Evolutionary conservation across 139 green algal species (phyloP).

Genomic region (Auxenochlorella pyrenoidosa): DNA sequence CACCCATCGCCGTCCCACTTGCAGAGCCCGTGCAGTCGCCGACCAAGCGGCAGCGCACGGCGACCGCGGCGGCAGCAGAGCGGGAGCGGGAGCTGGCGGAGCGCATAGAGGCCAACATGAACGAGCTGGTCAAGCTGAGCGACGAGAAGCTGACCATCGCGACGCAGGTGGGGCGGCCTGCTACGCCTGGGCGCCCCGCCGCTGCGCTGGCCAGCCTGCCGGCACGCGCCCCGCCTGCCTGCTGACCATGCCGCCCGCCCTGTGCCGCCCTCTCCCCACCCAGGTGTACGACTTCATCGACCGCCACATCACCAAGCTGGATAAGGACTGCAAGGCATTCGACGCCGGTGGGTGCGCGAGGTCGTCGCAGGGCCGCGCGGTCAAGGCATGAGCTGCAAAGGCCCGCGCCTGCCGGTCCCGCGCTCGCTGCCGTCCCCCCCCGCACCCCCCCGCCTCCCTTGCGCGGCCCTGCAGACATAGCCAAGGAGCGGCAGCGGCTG

Average conservation of each 20-base stretch:
- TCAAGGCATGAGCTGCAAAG: too few relatives aligned
- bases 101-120: conserved; percentile 47
- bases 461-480: conserved; percentile 58
- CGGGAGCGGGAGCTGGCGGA: not conserved
- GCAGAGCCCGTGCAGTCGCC: conserved; percentile 11
- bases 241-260: not conserved
- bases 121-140: conserved; percentile 57
- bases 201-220: not conserved
- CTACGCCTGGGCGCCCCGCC: not conserved
- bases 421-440: not conserved
- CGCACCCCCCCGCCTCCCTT: not conserved
- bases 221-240: not conserved
- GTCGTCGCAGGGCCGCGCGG: too few relatives aligned
- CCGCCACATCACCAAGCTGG: conserved; percentile 76
- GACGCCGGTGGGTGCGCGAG: conserved; percentile 37
- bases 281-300: conserved; percentile 90
- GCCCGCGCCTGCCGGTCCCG: too few relatives aligned
- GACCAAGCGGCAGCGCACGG: conserved; percentile 34
- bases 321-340: conserved; percentile 74
- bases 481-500: conserved; percentile 58
- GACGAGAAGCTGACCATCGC: conserved; percentile 59
- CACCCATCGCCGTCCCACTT: not conserved
- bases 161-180: not conserved
- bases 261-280: not conserved
- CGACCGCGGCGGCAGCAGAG: not conserved